Evolutionary conservation across 768 basidiomycete species (phyloP), one percentile per base, ranked within the genome.

Genomic region (Kwoniella dendrophila): DNA sequence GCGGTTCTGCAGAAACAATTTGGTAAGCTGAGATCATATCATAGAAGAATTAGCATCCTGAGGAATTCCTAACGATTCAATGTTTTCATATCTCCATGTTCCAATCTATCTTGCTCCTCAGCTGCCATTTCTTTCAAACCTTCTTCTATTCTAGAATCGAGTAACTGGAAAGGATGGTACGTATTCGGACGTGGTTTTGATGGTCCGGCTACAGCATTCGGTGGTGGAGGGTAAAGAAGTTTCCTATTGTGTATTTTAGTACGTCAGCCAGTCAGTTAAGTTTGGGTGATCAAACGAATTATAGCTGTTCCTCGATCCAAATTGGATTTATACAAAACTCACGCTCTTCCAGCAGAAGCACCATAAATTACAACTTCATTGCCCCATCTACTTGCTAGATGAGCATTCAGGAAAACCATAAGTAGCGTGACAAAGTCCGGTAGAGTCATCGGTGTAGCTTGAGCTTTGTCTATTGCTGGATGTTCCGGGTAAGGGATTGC

Each of bases 291-390:
- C 36, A 8, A 18, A 18, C 36, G 18, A 38, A 44, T 11, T 44
- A 20, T 22, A 22, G 43, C 20, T n/a, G n/a, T n/a, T n/a, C n/a
- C n/a, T n/a, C n/a, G n/a, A n/a, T n/a, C n/a, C n/a, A n/a, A n/a
- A n/a, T 36, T 20, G 18, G 7, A n/a, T 44, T 44, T 44, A 44
- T 8, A 44, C 4, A 43, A 29, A 18, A 71, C 68, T 66, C 53
- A 74, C 70, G 74, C 69, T 62, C 57, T 63, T 4, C 78, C 77
- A 0, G 73, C 67, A 27, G 57, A 72, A 4, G 94, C 95, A 7
- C 86, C 95, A 75, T 92, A 95, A 57, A 97, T 89, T 5, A 92
- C 90, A 38, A 99, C 83, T 3, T 89, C 85, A 75, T 99, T 99
- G 77, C 95, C 93, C 80, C 93, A 88, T 67, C 88, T 86, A 65